A percentile compares a stretch with the other conserved stretches of the same genome.
These are phyloP conservation scores for Oryza nivara DNA, from an alignment of 176 grass and related monocot genomes.

Conservation along the genomic window DNA sequence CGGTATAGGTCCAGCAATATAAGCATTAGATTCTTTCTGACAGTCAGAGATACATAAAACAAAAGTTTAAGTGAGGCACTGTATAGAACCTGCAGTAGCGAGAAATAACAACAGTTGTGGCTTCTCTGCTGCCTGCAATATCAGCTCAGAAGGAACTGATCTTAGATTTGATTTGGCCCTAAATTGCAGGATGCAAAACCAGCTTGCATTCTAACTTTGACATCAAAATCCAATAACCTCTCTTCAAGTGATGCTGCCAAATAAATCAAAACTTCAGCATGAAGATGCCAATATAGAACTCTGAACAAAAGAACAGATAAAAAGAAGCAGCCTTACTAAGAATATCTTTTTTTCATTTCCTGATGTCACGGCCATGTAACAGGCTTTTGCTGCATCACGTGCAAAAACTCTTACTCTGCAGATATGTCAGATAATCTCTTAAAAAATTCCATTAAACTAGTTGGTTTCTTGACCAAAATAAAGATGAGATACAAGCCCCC, in stretches of 20 bases:
- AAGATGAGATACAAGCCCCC: conserved; percentile 68
- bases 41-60: conserved; percentile 58
- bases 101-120: conserved; percentile 40
- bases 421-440: conserved; percentile 85
- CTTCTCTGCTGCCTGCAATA: conserved; percentile 60
- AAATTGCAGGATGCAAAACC: conserved; percentile 78
- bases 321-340: conserved; percentile 55
- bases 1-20: conserved; percentile 80
- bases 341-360: conserved; percentile 65
- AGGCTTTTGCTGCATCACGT: conserved; percentile 56
- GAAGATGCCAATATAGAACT: conserved; percentile 28
- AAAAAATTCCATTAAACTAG: conserved; percentile 73
- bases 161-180: conserved; percentile 70
- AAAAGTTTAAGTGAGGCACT: conserved; percentile 33
- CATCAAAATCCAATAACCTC: conserved; percentile 88
- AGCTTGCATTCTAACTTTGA: conserved; percentile 73
- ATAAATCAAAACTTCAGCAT: conserved; percentile 37
- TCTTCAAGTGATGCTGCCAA: conserved; percentile 72
- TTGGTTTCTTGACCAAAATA: conserved; percentile 66
- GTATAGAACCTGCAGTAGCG: conserved; percentile 9
- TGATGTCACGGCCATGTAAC: conserved; percentile 54
- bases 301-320: conserved; percentile 28
- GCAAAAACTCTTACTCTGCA: conserved; percentile 49
- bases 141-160: conserved; percentile 69
- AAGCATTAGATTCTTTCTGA: conserved; percentile 80